These are phyloP conservation scores for Sugiyamaella mastotermitis DNA, from an alignment of 805 yeast species.

Conservation along the genomic window DNA sequence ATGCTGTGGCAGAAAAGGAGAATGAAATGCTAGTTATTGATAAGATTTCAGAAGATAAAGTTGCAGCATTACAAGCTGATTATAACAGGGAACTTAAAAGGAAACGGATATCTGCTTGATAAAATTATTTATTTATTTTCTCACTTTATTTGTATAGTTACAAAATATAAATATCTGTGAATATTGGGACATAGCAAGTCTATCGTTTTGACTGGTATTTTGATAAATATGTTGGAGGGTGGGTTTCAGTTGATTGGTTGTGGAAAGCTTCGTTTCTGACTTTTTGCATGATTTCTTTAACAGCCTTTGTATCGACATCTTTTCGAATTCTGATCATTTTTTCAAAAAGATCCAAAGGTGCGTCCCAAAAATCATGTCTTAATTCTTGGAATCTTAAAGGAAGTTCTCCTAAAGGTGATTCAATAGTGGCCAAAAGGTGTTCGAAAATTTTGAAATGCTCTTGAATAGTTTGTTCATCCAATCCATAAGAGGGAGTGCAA, in stretches of 20 bases:
- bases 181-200: no score
- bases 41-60: no score
- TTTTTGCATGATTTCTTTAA: constrained; percentile 29
- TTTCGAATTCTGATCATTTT: constrained; percentile 47
- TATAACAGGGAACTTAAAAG: not conserved
- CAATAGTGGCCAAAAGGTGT: constrained; percentile 51
- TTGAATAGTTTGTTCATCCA: constrained; percentile 31
- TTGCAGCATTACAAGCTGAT: no score
- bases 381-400: constrained; percentile 55
- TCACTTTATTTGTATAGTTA: not conserved
- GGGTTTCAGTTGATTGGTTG: constrained; percentile 11
- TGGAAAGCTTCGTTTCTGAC: constrained; percentile 22
- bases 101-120: not conserved
- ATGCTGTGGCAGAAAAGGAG: constrained; percentile 42
- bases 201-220: constrained; percentile 2
- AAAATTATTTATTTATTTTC: not conserved
- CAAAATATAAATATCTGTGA: not conserved
- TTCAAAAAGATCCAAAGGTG: constrained; percentile 64
- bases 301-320: constrained; percentile 30
- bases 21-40: constrained; percentile 4
- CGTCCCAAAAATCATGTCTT: constrained; percentile 63
- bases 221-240: constrained; percentile 15
- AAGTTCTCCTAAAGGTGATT: constrained; percentile 42
- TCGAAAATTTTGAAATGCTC: constrained; percentile 55
- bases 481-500: constrained; percentile 35